Evolutionary conservation across 179 eudicot genomes (phyloP).

Genomic region (Nepenthes alata): DNA sequence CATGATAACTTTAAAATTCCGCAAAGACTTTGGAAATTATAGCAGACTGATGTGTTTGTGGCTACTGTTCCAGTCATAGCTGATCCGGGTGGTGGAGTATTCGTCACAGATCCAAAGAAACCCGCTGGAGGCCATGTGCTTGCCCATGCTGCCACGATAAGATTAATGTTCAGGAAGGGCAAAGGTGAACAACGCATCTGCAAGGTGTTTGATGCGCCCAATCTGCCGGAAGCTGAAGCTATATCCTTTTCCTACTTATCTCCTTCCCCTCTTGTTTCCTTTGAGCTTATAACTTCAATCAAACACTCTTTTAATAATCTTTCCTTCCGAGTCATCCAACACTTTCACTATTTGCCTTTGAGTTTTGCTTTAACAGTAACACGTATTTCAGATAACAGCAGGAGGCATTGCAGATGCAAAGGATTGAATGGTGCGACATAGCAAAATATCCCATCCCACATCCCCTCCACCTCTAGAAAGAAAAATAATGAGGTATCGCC

Average conservation of each 20-base stretch:
- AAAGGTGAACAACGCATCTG: constrained; percentile 95
- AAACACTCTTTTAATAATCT: background rate
- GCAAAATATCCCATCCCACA: too few species aligned
- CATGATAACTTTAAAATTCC: too few species aligned
- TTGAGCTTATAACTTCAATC: background rate
- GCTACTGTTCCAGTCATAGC: constrained; percentile 60
- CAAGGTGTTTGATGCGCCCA: constrained; percentile 98
- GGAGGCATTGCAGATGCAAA: constrained; percentile 98
- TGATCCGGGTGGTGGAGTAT: constrained; percentile 97
- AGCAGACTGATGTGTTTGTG: background rate
- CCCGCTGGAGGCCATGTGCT: constrained; percentile 99
- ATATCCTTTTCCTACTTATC: constrained; percentile 47
- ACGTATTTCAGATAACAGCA: constrained; percentile 89
- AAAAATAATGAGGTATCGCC: too few species aligned
- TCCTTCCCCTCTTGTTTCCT: background rate
- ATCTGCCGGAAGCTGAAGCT: constrained; percentile 97
- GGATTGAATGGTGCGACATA: constrained; percentile 34
- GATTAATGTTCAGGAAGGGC: constrained; percentile 96
- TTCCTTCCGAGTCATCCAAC: too few species aligned
- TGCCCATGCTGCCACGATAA: constrained; percentile 88
- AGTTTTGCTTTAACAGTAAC: constrained; percentile 29
- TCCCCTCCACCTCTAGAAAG: too few species aligned
- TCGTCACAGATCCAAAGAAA: constrained; percentile 93
- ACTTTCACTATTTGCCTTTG: too few species aligned
- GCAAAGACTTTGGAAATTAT: too few species aligned